phyloP scores from a whole-genome alignment of 192 early-diverging fungal genomes.

The Backusella psychrophila region DNA sequence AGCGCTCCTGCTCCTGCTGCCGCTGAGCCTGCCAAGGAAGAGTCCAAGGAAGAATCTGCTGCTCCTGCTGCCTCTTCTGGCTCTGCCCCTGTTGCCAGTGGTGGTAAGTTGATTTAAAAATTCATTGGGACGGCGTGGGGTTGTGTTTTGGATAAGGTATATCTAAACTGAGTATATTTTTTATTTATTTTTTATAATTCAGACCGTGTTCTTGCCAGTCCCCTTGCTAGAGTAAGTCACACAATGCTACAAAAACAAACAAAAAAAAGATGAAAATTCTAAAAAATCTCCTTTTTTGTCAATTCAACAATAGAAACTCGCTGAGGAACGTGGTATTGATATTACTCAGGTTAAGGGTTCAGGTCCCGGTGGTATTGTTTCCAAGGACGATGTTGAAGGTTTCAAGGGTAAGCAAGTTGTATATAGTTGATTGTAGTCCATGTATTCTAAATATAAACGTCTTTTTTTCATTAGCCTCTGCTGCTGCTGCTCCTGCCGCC shows the following conservation, averaged over 20 bases:
- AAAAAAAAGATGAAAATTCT: neutral
- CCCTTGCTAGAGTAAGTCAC: slow-evolving; percentile 28
- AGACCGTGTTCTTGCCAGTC: slow-evolving; percentile 33
- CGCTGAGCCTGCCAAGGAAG: slow-evolving; percentile 27
- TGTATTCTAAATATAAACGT: neutral
- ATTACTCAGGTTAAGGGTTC: slow-evolving; percentile 78
- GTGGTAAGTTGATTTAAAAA: neutral
- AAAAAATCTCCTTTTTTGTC: slow-evolving; percentile 3
- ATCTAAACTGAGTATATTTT: neutral
- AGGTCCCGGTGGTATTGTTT: slow-evolving; percentile 87
- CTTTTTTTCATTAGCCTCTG: slow-evolving; percentile 15
- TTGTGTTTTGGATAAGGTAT: neutral
- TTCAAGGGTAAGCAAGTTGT: slow-evolving; percentile 44
- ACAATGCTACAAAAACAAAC: neutral
- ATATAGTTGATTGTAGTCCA: neutral
- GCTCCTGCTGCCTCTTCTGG: slow-evolving; percentile 17
- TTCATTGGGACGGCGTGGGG: neutral
- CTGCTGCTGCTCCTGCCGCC: slow-evolving; percentile 42
- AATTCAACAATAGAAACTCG: slow-evolving; percentile 59
- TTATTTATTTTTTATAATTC: neutral
- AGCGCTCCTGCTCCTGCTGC: slow-evolving; percentile 39
- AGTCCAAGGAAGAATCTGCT: slow-evolving; percentile 23
- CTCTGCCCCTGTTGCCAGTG: slow-evolving; percentile 37
- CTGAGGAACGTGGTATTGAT: slow-evolving; percentile 78
- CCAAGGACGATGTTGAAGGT: slow-evolving; percentile 87